Conservation (phyloP, 1,139 yeast species). For the Blastobotrys capitulatus region DNA sequence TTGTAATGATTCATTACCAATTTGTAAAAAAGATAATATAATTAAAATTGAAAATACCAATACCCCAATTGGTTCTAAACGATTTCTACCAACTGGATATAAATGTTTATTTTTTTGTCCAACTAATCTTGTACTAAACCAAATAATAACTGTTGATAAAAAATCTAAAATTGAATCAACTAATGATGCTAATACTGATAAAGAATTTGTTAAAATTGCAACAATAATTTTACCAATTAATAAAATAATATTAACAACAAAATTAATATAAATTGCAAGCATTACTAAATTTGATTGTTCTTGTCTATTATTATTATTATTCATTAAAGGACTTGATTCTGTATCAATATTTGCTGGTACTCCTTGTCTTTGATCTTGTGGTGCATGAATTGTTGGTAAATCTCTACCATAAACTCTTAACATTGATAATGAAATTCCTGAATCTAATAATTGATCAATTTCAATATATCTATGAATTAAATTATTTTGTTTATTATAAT, state of each 20-base stretch:
- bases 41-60: slow-evolving; percentile 67
- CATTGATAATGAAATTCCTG: slow-evolving; percentile 65
- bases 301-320: slow-evolving; percentile 35
- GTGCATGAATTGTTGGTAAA: slow-evolving; percentile 31
- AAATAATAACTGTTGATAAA: slow-evolving; percentile 68
- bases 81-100: slow-evolving; percentile 66
- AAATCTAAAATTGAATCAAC: slow-evolving; percentile 74
- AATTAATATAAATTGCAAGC: slow-evolving; percentile 61
- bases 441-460: slow-evolving; percentile 62
- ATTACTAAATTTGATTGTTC: slow-evolving; percentile 44
- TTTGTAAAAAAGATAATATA: slow-evolving; percentile 66
- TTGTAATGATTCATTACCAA: slow-evolving; percentile 55
- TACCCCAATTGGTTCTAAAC: slow-evolving; percentile 76
- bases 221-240: slow-evolving; percentile 58
- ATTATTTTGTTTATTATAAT: slow-evolving; percentile 46
- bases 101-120: slow-evolving; percentile 41
- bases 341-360: slow-evolving; percentile 56
- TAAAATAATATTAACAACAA: slow-evolving; percentile 53
- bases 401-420: slow-evolving; percentile 54
- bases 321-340: slow-evolving; percentile 51
- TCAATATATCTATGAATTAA: slow-evolving; percentile 52
- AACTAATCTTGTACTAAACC: slow-evolving; percentile 54
- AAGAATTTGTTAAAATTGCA: slow-evolving; percentile 59
- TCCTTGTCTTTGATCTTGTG: slow-evolving; percentile 32
- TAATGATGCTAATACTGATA: slow-evolving; percentile 71